Evolutionary conservation across 2,329 filamentous ascomycete species (phyloP).

Genomic region (Trichoderma brevicompactum): DNA sequence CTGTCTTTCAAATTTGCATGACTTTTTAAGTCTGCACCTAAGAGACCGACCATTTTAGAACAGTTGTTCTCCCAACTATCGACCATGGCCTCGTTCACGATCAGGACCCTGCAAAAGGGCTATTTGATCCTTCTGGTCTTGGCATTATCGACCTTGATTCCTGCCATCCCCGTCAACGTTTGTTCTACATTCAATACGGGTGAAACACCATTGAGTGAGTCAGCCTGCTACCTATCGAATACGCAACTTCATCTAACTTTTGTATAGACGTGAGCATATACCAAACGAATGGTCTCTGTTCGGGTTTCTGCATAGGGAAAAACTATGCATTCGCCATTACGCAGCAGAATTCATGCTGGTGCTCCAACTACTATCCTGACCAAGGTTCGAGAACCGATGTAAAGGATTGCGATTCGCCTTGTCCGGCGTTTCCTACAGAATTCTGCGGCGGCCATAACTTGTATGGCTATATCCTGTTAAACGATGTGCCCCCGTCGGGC

Average conservation of each 20-base stretch:
- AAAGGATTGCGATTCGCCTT: slow-evolving; percentile 58
- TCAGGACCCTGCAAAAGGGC: slow-evolving; percentile 34
- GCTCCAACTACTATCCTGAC: slow-evolving; percentile 69
- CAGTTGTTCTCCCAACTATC: neutral
- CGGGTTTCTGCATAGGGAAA: slow-evolving; percentile 56
- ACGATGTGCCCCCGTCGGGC: slow-evolving; percentile 56
- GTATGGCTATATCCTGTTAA: slow-evolving; percentile 68
- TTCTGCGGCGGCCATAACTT: slow-evolving; percentile 65
- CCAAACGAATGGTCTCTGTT: slow-evolving; percentile 73
- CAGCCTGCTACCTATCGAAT: neutral
- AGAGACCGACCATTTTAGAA: neutral
- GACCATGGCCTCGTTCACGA: slow-evolving; percentile 34
- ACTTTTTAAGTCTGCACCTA: neutral
- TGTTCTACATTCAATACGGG: slow-evolving; percentile 47
- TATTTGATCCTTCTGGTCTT: slow-evolving; percentile 36
- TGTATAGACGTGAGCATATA: slow-evolving; percentile 57
- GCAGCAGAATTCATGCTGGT: slow-evolving; percentile 71
- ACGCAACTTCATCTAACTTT: slow-evolving; percentile 14
- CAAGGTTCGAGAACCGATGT: slow-evolving; percentile 46
- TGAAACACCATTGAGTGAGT: slow-evolving; percentile 41
- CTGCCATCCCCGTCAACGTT: slow-evolving; percentile 39
- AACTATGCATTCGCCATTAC: slow-evolving; percentile 71
- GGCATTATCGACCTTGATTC: slow-evolving; percentile 34
- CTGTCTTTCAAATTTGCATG: neutral
- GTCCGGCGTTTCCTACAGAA: slow-evolving; percentile 71